phyloP scores from a whole-genome alignment of 306 rosid species.

The Hylodesmum podocarpum region DNA sequence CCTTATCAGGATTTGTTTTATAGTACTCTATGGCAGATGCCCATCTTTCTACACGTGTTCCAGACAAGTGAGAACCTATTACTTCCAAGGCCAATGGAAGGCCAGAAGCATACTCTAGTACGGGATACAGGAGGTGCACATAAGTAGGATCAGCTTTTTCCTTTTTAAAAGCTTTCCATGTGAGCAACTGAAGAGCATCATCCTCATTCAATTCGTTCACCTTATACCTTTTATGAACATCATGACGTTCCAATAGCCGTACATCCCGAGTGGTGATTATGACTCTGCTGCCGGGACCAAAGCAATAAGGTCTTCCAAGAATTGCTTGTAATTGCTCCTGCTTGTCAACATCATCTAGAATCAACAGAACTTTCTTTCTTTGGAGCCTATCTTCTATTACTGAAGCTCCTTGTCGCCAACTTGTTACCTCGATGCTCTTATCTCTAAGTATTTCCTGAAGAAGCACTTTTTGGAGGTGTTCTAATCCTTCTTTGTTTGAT shows the following conservation, averaged over 20 bases:
- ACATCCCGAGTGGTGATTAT: too few species aligned
- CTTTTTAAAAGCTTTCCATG: too few species aligned
- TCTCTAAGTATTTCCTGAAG: too few species aligned
- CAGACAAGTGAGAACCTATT: conserved; percentile 18
- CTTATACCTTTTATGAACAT: too few species aligned
- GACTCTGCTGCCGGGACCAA: not conserved
- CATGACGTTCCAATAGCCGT: too few species aligned
- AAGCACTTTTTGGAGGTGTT: too few species aligned
- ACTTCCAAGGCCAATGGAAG: conserved; percentile 15
- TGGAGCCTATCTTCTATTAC: too few species aligned
- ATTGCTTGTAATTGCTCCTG: conserved; percentile 11
- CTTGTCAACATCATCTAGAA: conserved; percentile 32
- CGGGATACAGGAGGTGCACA: not conserved
- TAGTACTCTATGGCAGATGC: not conserved
- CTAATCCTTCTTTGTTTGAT: too few species aligned
- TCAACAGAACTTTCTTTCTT: conserved; percentile 5
- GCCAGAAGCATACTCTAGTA: not conserved
- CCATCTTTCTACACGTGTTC: not conserved
- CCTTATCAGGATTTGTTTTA: not conserved
- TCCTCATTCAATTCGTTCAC: too few species aligned
- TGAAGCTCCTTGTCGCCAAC: too few species aligned
- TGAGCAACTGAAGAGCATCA: too few species aligned
- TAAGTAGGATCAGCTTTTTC: not conserved
- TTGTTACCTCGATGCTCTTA: too few species aligned
- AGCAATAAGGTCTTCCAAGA: conserved; percentile 18